A percentile compares a stretch with the other conserved stretches of the same genome.
Conservation (phyloP, 2,329 filamentous ascomycete genomes). For the Metarhizium album region DNA sequence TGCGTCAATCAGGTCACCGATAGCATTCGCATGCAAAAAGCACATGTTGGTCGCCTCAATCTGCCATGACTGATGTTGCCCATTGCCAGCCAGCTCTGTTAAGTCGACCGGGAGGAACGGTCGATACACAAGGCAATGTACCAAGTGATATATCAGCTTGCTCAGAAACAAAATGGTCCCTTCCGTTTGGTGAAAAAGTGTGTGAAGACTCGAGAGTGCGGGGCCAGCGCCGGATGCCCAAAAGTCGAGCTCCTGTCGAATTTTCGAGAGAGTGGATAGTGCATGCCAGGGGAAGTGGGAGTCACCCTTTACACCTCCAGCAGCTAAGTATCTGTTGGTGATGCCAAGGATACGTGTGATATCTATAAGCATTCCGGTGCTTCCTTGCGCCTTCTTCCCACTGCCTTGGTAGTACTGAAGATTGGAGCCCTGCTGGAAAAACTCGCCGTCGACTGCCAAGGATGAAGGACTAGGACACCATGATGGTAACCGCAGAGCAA, state of each 20-base stretch:
- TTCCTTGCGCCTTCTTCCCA: conserved; percentile 62
- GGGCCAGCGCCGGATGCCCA: conserved; percentile 78
- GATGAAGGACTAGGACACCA: conserved; percentile 55
- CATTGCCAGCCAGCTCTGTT: conserved; percentile 65
- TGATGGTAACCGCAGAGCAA: conserved; percentile 64
- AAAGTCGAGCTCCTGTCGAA: conserved; percentile 71
- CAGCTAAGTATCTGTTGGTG: conserved; percentile 74
- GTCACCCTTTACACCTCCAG: conserved; percentile 78
- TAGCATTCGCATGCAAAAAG: conserved; percentile 77
- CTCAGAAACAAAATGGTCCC: conserved; percentile 70
- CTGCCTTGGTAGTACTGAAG: conserved; percentile 59
- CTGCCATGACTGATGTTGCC: conserved; percentile 86
- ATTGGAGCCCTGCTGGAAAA: conserved; percentile 71
- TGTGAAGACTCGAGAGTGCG: conserved; percentile 64
- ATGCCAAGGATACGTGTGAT: conserved; percentile 73
- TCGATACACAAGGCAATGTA: conserved; percentile 78
- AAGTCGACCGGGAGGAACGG: conserved; percentile 80
- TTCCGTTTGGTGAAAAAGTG: conserved; percentile 66
- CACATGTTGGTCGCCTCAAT: conserved; percentile 85
- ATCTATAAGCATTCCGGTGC: conserved; percentile 72
- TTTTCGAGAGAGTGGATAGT: conserved; percentile 74
- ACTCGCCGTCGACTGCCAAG: conserved; percentile 62
- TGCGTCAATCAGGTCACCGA: conserved; percentile 71
- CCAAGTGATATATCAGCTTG: conserved; percentile 78
- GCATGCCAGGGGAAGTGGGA: conserved; percentile 89